These are phyloP conservation scores for Lignosus rhinocerotis DNA, from an alignment of 1,284 basidiomycete species.

Conservation along the genomic window DNA sequence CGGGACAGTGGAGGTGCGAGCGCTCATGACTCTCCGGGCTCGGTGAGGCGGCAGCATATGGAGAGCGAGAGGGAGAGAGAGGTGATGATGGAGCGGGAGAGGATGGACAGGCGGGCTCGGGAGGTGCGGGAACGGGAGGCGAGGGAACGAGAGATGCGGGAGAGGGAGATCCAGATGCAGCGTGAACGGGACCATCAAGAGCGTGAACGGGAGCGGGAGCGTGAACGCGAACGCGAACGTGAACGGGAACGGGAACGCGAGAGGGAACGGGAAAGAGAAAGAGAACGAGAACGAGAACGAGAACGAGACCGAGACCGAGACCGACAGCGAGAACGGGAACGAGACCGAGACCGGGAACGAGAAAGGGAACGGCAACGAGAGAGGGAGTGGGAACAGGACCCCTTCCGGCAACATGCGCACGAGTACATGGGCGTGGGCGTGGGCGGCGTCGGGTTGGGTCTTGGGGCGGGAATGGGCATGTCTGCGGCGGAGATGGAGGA, in stretches of 20 bases:
- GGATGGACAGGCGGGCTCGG: neutral
- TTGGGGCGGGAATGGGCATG: constrained; percentile 6
- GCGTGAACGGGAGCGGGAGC: constrained; percentile 16
- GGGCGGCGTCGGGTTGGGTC: constrained; percentile 12
- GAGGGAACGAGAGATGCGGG: neutral
- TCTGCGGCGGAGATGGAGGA: constrained; percentile 7
- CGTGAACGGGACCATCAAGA: constrained; percentile 14
- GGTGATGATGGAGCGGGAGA: constrained; percentile 14
- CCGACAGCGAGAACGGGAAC: constrained; percentile 11
- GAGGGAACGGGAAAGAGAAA: constrained; percentile 1
- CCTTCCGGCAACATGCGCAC: constrained; percentile 15
- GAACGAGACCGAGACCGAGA: constrained; percentile 15
- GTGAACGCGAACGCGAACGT: neutral
- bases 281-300: constrained; percentile 15
- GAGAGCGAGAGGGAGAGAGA: constrained; percentile 22
- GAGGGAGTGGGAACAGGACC: constrained; percentile 12
- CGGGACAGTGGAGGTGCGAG: constrained; percentile 9
- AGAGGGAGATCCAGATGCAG: neutral
- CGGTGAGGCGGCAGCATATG: constrained; percentile 15
- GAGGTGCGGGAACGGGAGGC: constrained; percentile 5
- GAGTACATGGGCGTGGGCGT: constrained; percentile 15
- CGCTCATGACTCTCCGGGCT: constrained; percentile 14
- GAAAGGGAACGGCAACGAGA: neutral
- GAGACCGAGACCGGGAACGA: constrained; percentile 2
- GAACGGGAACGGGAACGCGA: neutral